A percentile compares a stretch with the other conserved stretches of the same genome.
phyloP scores from a whole-genome alignment of 495 filamentous ascomycete species.

The Trichoderma reesei region DNA sequence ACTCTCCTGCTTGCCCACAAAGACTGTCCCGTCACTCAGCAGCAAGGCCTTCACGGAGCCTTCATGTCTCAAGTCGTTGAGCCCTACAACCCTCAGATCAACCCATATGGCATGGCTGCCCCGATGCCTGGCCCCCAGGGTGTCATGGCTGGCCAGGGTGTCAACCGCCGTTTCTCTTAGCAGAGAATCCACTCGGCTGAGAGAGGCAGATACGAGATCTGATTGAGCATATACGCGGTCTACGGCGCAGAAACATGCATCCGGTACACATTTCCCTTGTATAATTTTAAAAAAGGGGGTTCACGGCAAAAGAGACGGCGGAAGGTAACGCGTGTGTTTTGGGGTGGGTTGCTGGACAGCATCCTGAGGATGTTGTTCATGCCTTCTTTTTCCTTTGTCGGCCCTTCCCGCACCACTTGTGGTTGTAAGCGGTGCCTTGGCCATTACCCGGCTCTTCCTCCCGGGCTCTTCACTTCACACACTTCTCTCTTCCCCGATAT shows the following conservation, averaged over 20 bases:
- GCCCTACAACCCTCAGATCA: constrained; percentile 48
- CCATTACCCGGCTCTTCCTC: neutral
- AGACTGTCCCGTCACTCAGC: constrained; percentile 86
- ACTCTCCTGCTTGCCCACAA: constrained; percentile 90
- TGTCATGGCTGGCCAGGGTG: constrained; percentile 45
- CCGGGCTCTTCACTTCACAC: neutral
- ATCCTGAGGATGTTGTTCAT: neutral
- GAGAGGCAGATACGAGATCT: too few relatives aligned
- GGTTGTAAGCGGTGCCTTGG: constrained; percentile 3
- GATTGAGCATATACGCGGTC: neutral
- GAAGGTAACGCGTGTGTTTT: neutral
- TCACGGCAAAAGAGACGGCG: neutral
- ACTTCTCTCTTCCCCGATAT: constrained; percentile 3
- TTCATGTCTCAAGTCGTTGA: constrained; percentile 49
- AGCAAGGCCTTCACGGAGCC: constrained; percentile 65
- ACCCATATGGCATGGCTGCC: constrained; percentile 61
- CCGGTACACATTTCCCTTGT: neutral
- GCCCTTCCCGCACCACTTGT: neutral
- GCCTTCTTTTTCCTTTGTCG: neutral
- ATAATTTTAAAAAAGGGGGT: neutral
- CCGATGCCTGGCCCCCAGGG: constrained; percentile 43
- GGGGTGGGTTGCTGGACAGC: neutral
- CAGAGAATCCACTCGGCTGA: neutral
- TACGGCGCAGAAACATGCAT: neutral
- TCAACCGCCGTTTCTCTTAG: constrained; percentile 45